These are phyloP conservation scores for Larix sibirica DNA, from an alignment of 83 land plant species.

Conservation along the genomic window DNA sequence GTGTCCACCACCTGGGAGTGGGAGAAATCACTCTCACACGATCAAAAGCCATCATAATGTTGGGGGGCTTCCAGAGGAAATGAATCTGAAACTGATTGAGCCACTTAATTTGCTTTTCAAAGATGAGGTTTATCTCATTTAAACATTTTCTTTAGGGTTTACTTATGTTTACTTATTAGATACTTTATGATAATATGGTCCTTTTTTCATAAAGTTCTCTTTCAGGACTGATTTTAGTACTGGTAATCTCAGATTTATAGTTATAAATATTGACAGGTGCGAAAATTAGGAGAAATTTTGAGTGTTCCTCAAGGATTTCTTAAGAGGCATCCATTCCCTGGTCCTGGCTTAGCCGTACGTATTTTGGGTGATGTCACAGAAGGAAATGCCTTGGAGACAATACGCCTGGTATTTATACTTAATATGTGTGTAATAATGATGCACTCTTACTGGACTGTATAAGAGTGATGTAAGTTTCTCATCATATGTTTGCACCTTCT, in stretches of 20 bases:
- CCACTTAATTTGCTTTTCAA: constrained; percentile 90
- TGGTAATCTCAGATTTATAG: constrained; percentile 11
- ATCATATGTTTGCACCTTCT: neutral
- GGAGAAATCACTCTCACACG: constrained; percentile 96
- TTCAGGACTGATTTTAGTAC: neutral
- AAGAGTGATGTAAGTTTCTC: neutral
- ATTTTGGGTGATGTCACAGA: constrained; percentile 94
- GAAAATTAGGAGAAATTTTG: constrained; percentile 73
- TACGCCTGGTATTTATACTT: constrained; percentile 65
- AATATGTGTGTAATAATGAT: neutral
- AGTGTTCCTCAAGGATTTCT: constrained; percentile 78
- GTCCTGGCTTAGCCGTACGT: constrained; percentile 96
- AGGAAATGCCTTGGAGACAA: constrained; percentile 81
- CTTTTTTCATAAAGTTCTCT: neutral
- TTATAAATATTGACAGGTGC: constrained; percentile 47
- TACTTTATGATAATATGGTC: neutral
- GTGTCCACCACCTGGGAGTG: constrained; percentile 99
- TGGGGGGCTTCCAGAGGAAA: constrained; percentile 82
- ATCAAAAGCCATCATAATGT: constrained; percentile 98
- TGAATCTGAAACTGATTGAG: constrained; percentile 81
- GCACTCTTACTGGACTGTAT: neutral
- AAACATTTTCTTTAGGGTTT: neutral
- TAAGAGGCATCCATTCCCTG: constrained; percentile 98
- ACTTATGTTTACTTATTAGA: neutral
- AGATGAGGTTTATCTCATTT: constrained; percentile 60